Conservation (phyloP, 208 protist genomes). For the Wallacemonas collosoma region DNA sequence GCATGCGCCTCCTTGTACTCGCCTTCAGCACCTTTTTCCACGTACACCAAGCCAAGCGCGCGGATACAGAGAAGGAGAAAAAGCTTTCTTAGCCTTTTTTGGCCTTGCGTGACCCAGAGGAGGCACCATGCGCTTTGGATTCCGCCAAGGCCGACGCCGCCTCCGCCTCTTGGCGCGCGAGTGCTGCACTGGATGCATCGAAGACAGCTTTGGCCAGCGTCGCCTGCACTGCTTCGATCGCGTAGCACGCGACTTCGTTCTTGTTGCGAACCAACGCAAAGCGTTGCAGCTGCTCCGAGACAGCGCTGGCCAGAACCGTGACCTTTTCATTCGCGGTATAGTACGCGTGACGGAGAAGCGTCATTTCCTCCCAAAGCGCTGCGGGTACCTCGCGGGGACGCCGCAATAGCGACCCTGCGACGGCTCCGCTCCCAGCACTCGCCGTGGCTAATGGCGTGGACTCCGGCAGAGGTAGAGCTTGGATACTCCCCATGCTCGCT, state of each 20-base stretch:
- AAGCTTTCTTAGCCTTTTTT: constrained; percentile 8
- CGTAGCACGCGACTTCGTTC: constrained; percentile 35
- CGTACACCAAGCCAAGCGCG: too few species aligned
- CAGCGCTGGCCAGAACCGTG: constrained; percentile 7
- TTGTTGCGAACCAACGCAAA: constrained; percentile 43
- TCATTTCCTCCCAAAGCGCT: constrained; percentile 53
- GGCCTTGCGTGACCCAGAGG: not conserved
- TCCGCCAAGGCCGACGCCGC: not conserved
- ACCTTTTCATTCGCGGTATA: constrained; percentile 24
- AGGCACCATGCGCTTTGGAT: constrained; percentile 6
- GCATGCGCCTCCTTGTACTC: too few species aligned
- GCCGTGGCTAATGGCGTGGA: not conserved
- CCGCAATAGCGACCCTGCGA: not conserved
- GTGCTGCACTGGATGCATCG: not conserved
- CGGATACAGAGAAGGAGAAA: too few species aligned
- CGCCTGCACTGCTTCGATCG: constrained; percentile 29
- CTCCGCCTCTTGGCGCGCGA: constrained; percentile 17
- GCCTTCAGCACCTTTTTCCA: too few species aligned
- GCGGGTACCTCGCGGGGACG: constrained; percentile 42
- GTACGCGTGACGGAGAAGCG: constrained; percentile 28
- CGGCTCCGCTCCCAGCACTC: not conserved
- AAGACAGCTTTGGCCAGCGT: constrained; percentile 12
- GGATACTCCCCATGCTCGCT: constrained; percentile 12
- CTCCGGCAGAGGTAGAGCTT: not conserved
- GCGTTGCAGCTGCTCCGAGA: constrained; percentile 29